Percentiles rank a stretch among this genome's conserved stretches.
Evolutionary conservation across 225 moss, liverwort and hornwort species (phyloP).

Genomic region (Polytrichum commune): DNA sequence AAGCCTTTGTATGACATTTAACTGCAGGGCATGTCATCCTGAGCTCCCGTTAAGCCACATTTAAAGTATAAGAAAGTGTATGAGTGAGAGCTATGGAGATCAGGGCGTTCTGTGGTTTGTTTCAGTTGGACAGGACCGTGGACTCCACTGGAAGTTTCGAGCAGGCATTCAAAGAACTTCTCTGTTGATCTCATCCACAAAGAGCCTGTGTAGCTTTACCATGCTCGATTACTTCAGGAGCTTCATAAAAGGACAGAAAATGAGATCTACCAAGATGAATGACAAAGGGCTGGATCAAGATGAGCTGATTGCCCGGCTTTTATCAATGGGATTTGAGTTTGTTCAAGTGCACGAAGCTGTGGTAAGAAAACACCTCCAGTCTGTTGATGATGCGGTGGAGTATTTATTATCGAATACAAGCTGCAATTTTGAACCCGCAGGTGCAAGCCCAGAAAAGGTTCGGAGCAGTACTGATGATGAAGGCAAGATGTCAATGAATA

Average conservation of each 20-base stretch:
- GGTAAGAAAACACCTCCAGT: conserved; percentile 27
- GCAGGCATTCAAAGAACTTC: not conserved
- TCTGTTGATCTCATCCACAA: not conserved
- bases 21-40: too few relatives aligned
- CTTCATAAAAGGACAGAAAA: conserved; percentile 1
- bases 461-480: conserved; percentile 10
- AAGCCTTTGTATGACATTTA: too few relatives aligned
- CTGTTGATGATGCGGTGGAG: conserved; percentile 41
- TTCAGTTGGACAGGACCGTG: conserved; percentile 4
- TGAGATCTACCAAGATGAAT: conserved; percentile 30
- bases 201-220: not conserved
- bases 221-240: conserved; percentile 3
- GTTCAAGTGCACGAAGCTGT: conserved; percentile 34
- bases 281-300: conserved; percentile 27
- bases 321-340: conserved; percentile 55
- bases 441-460: conserved; percentile 12
- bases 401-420: conserved; percentile 34
- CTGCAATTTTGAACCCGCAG: conserved; percentile 17
- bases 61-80: too few relatives aligned
- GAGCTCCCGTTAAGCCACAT: too few relatives aligned
- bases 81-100: too few relatives aligned
- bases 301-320: conserved; percentile 39
- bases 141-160: not conserved
- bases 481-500: conserved; percentile 14
- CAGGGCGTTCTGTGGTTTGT: not conserved